These are phyloP conservation scores for Amaranthus hypochondriacus DNA, from an alignment of 148 eudicot genomes.

Conservation along the genomic window DNA sequence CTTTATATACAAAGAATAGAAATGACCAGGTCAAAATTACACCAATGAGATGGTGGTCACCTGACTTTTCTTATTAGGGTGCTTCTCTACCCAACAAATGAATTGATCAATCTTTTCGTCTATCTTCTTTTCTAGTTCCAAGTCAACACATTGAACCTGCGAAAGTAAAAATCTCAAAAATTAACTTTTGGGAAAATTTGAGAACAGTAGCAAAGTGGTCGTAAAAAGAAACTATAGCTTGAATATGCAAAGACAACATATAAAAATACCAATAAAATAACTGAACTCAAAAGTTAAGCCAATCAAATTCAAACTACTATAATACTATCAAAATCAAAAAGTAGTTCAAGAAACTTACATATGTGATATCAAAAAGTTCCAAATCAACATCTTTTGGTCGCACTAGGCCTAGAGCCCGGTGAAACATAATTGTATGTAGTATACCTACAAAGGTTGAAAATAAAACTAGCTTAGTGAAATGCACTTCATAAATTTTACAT, in stretches of 20 bases:
- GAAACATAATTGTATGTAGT: constrained; percentile 87
- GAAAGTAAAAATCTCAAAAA: constrained; percentile 6
- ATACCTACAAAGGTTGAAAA: constrained; percentile 60
- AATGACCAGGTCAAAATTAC: neutral
- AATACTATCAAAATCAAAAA: neutral
- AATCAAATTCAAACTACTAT: neutral
- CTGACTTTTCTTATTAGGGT: constrained; percentile 98
- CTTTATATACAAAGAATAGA: neutral
- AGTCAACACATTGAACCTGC: constrained; percentile 90
- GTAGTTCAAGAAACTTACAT: constrained; percentile 41
- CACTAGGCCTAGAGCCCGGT: constrained; percentile 66
- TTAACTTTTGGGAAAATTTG: neutral
- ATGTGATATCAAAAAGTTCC: constrained; percentile 94
- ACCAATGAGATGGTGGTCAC: constrained; percentile 27
- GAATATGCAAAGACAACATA: too few relatives aligned
- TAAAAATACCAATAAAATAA: neutral
- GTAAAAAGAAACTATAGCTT: too few relatives aligned
- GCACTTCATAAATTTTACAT: neutral
- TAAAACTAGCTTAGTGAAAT: constrained; percentile 5
- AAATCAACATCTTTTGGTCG: constrained; percentile 83
- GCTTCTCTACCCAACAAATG: constrained; percentile 84
- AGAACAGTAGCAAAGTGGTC: too few relatives aligned
- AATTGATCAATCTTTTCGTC: constrained; percentile 95
- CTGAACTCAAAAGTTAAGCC: neutral
- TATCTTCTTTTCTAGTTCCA: constrained; percentile 82